These are phyloP conservation scores for Penicillium sp. DNA, from an alignment of 2,329 filamentous ascomycete genomes.

Conservation along the genomic window DNA sequence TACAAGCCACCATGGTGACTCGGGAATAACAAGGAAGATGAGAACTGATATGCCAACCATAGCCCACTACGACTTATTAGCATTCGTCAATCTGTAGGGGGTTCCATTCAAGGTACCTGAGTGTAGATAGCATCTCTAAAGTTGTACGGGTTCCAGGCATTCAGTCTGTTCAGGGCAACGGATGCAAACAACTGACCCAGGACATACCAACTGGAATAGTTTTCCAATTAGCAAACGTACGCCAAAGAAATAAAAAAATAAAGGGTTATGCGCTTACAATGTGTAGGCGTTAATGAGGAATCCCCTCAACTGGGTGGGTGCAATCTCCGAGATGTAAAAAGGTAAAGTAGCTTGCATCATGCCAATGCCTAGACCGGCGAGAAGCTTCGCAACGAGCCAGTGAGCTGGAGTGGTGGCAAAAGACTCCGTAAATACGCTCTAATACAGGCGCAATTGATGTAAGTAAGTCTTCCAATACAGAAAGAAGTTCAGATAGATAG, in stretches of 20 bases:
- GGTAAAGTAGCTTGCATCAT: background rate
- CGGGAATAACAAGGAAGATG: conserved; percentile 34
- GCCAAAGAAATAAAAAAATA: no score
- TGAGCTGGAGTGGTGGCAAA: background rate
- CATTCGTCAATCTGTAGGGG: background rate
- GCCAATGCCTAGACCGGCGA: background rate
- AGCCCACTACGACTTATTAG: conserved; percentile 33
- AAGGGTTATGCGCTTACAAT: conserved; percentile 23
- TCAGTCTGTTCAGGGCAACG: conserved; percentile 38
- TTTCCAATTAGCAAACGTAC: background rate
- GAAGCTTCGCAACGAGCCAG: background rate
- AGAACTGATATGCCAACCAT: conserved; percentile 40
- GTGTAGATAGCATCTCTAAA: conserved; percentile 43
- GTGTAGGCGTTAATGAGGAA: conserved; percentile 36
- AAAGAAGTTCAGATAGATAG: no score
- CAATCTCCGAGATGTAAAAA: background rate
- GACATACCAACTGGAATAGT: conserved; percentile 38
- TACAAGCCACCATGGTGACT: conserved; percentile 55
- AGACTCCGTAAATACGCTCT: background rate
- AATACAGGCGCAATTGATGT: background rate
- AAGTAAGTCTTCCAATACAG: background rate
- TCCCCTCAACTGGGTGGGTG: background rate
- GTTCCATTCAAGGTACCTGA: conserved; percentile 23
- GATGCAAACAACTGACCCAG: conserved; percentile 43
- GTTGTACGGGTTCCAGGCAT: conserved; percentile 27